Evolutionary conservation across 2,329 filamentous ascomycete species (phyloP), one percentile per base, ranked within the genome.

Genomic region (Verticillium longisporum): DNA sequence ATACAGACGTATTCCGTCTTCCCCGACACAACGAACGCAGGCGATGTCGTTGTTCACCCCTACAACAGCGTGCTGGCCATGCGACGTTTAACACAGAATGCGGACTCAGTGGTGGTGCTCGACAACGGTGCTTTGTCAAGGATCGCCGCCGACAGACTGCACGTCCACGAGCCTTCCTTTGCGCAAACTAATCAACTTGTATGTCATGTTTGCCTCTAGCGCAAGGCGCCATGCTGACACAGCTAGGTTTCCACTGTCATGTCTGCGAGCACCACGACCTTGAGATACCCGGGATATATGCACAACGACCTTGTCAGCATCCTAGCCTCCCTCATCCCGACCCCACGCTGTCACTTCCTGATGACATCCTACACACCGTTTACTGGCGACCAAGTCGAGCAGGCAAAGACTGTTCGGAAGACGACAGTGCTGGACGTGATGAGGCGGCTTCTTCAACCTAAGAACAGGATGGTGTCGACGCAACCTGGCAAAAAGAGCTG

Each of bases 1-100:
- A 97, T 99, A 61, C 95, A 99, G 78, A 98, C 95, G 53, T 99
- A 99, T 77, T 98, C 94, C 0, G 96, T 99, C 59, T 99, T 99
- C 69, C 94, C 95, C 1, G 95, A 98, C 73, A 96, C 91, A 0
- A 91, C 91, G 63, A 92, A 90, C 67, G 85, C 87, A 3, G 88
- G 88, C 60, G 92, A 98, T 72, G 94, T 99, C 26, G 94, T 99
- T 11, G 95, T 99, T 26, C 95, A 99, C 71, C 95, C 95, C 11
- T 99, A 99, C 78, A 99, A 99, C 82, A 97, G 93, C 75, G 80
- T 99, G 60, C 84, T 99, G 15, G 89, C 94, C 11, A 92, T 99
- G 88, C 84, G 93, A 62, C 83, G 96, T 63, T 78, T 99, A 68
- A 96, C 93, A 1, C 91, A 99, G 75, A 97, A 99, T 71, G 95